Base-by-base conservation (phyloP, 2,329 filamentous ascomycete genomes). In the Rhynchosporium agropyri region DNA sequence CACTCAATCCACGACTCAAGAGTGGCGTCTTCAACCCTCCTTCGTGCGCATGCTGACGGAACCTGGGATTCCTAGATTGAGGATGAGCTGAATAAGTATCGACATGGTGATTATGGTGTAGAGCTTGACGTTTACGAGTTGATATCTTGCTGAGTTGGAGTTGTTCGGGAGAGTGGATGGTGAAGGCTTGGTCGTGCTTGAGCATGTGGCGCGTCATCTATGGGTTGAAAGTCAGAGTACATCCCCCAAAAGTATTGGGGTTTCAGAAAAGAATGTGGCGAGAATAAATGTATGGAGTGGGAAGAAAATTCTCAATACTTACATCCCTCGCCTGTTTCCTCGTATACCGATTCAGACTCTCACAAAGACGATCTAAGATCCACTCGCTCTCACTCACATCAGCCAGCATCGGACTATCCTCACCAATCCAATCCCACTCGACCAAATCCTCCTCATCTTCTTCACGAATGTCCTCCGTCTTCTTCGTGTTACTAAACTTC, bases 391-490 rank as follows among this genome's bases (percentile, higher is more conserved):
- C 88, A 6, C 78, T 82, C 65, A 84, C 76, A 51, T 83, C 81
- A 3, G 84, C 83, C 70, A 90, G 77, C 81, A 91, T 84, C 0
- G 88, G 88, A 69, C 85, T 88, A 62, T 85, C 80, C 67, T 89
- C 83, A 0, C 87, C 87, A 60, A 91, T 85, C 88, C 88, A 91
- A 70, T 90, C 88, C 87, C 88, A 90, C 40, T 88, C 83, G 1
- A 89, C 77, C 20, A 87, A 70, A 0, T 84, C 82, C n/a, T 83
- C 79, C 26, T 84, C 81, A 62, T 84, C 83, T 7, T 82, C 79
- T 1, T 75, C 67, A 36, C 75, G 68, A 2, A 75, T 68, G 10
- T 73, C 71, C 6, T 73, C 68, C 2, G 72, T 62, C 7, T 67
- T 66, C 33, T 72, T 76, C 59, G 71, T 26, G 26, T 48, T 74